Evolutionary conservation across 768 basidiomycete species (phyloP).

Genomic region (Kwoniella shandongensis): DNA sequence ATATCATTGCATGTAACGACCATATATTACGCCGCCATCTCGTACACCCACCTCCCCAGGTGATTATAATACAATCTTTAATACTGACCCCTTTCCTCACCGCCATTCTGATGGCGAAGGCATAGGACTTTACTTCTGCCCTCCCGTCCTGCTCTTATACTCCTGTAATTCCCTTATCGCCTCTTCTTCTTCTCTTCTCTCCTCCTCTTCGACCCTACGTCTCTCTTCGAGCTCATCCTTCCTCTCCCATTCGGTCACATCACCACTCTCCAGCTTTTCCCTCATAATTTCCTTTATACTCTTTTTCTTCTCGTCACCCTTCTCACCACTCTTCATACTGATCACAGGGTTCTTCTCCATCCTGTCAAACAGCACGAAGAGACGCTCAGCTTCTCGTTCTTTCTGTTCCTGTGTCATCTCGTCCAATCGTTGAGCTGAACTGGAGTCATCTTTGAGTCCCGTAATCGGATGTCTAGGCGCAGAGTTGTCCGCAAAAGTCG

Average conservation of each 20-base stretch:
- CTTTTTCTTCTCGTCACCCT: slow-evolving; percentile 55
- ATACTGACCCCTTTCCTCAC: too few relatives aligned
- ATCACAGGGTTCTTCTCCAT: slow-evolving; percentile 64
- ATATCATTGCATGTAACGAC: not conserved
- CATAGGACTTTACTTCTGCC: too few relatives aligned
- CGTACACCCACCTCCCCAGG: not conserved
- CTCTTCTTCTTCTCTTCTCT: slow-evolving; percentile 44
- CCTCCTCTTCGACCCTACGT: slow-evolving; percentile 17
- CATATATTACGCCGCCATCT: not conserved
- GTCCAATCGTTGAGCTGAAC: slow-evolving; percentile 52
- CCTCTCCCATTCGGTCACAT: slow-evolving; percentile 24
- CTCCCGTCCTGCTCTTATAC: slow-evolving; percentile 35
- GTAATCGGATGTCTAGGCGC: slow-evolving; percentile 33
- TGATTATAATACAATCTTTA: not conserved
- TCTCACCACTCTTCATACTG: slow-evolving; percentile 16
- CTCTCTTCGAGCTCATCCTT: slow-evolving; percentile 21
- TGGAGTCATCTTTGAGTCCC: slow-evolving; percentile 68
- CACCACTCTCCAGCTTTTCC: slow-evolving; percentile 29
- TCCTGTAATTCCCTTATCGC: slow-evolving; percentile 39
- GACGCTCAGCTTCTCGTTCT: slow-evolving; percentile 84
- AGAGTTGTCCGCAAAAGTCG: not conserved
- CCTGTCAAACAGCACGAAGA: slow-evolving; percentile 88
- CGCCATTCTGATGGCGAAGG: too few relatives aligned
- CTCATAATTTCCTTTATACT: slow-evolving; percentile 59
- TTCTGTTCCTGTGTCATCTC: slow-evolving; percentile 93